These are phyloP conservation scores for Malassezia brasiliensis DNA, from an alignment of 1,284 basidiomycete species.

Conservation along the genomic window DNA sequence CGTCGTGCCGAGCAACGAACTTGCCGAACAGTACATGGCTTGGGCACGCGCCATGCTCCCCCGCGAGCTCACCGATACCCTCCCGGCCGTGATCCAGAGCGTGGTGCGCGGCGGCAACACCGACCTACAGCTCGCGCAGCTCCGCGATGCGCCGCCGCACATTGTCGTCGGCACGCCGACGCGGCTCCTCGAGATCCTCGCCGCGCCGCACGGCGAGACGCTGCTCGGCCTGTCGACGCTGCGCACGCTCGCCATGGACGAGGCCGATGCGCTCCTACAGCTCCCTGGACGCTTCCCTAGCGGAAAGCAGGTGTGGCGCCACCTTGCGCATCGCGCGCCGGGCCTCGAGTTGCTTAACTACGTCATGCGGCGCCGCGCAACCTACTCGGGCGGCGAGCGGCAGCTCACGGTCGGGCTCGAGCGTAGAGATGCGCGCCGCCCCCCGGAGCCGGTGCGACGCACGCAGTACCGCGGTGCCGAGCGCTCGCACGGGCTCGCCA, in stretches of 20 bases:
- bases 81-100: constrained; percentile 36
- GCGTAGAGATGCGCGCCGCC: constrained; percentile 19
- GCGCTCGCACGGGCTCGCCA: constrained; percentile 15
- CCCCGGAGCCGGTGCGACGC: constrained; percentile 28
- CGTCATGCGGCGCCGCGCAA: constrained; percentile 32
- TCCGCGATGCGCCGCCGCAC: constrained; percentile 31
- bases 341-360: constrained; percentile 33
- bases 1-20: constrained; percentile 42
- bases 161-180: constrained; percentile 42
- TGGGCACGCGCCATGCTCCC: constrained; percentile 39
- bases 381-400: constrained; percentile 35
- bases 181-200: constrained; percentile 33
- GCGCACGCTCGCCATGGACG: constrained; percentile 39
- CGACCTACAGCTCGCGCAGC: constrained; percentile 21
- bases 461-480: constrained; percentile 31
- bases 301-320: constrained; percentile 36
- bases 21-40: constrained; percentile 36
- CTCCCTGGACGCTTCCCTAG: constrained; percentile 41
- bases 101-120: constrained; percentile 26
- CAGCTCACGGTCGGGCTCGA: constrained; percentile 36
- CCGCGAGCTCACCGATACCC: constrained; percentile 10
- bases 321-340: constrained; percentile 35
- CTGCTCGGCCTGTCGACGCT: constrained; percentile 34
- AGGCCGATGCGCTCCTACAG: constrained; percentile 41
- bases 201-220: constrained; percentile 21